A percentile compares a stretch with the other conserved stretches of the same genome.
Conservation (phyloP, 1,284 basidiomycete genomes). For the Pseudozyma sp. region DNA sequence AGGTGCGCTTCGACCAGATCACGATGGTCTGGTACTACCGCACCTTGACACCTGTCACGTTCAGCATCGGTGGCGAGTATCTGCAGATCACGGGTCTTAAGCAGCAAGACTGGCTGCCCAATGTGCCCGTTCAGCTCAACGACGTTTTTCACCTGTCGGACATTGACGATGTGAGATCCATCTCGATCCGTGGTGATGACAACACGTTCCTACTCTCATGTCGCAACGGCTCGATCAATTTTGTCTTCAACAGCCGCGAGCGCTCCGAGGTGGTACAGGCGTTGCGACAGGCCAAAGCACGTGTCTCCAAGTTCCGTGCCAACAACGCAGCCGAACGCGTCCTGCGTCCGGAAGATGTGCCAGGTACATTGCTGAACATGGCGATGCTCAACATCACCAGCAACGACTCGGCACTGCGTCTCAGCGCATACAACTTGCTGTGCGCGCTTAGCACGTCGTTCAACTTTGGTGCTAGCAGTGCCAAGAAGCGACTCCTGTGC, state of each 20-base stretch:
- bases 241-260: conserved; percentile 63
- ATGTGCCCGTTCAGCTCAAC: conserved; percentile 44
- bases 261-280: conserved; percentile 63
- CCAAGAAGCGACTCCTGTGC: conserved; percentile 58
- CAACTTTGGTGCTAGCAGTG: conserved; percentile 63
- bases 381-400: conserved; percentile 67
- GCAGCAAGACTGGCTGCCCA: conserved; percentile 51
- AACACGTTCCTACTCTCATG: conserved; percentile 66
- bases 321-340: conserved; percentile 54
- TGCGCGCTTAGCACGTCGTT: conserved; percentile 66
- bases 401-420: conserved; percentile 50
- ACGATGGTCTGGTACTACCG: conserved; percentile 67
- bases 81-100: conserved; percentile 64
- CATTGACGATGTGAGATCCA: conserved; percentile 63
- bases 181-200: conserved; percentile 65
- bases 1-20: conserved; percentile 55
- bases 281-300: conserved; percentile 62
- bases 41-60: conserved; percentile 57
- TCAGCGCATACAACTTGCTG: conserved; percentile 64
- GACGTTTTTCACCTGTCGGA: conserved; percentile 65
- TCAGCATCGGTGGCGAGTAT: conserved; percentile 59
- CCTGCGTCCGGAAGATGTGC: conserved; percentile 61
- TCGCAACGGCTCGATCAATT: conserved; percentile 58
- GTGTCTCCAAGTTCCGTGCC: conserved; percentile 55
- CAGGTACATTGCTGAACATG: conserved; percentile 66